Base-by-base conservation (phyloP, 208 protist genomes). In the Wallacemonas sp. region DNA sequence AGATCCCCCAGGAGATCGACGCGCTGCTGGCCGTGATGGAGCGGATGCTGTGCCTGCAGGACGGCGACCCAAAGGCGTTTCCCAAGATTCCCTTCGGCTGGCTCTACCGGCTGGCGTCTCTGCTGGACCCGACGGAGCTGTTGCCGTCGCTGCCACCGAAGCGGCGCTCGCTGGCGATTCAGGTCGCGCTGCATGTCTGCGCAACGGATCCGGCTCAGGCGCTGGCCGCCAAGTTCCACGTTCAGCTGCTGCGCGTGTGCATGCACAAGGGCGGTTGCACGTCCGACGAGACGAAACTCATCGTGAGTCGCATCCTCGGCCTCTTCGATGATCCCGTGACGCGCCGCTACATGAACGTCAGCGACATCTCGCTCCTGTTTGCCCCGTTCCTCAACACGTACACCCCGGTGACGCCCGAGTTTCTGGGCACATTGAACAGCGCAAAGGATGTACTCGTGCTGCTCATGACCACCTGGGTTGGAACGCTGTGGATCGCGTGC, bases 341-440 rank as follows among this genome's bases (percentile, higher is more conserved):
- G 57, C 73, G 86, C 29, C 78, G 86, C 62, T 96, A 92, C 72
- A 71, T 96, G 26, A 62, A 71, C 11, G 48, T 81, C 14, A 83
- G 70, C 21, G 91, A 96, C 68, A 70, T 96, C 34, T 74, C 78
- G 46, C 72, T 86, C 27, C 63, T 96, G 33, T 96, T 92, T 54
- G 71, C 74, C 5, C 91, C 91, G 19, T 92, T 96, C 43, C 56
- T 96, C 1, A 81, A 80, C 34, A 79, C 72, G 19, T 56, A 46
- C 36, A 62, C 72, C 5, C 56, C 58, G 30, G 55, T 60, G 21
- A 64, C 30, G 17, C 39, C 72, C 5, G 71, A 76, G 2, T 69
- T 78, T 33, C 46, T 94, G 36, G 57, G 72, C 2, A 66, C 72
- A 60, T 77, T 94, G 69, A 93, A 96, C 77, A 81, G 74, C 38